phyloP scores from a whole-genome alignment of 1,284 basidiomycete species.

The Rhizoctonia solani region DNA sequence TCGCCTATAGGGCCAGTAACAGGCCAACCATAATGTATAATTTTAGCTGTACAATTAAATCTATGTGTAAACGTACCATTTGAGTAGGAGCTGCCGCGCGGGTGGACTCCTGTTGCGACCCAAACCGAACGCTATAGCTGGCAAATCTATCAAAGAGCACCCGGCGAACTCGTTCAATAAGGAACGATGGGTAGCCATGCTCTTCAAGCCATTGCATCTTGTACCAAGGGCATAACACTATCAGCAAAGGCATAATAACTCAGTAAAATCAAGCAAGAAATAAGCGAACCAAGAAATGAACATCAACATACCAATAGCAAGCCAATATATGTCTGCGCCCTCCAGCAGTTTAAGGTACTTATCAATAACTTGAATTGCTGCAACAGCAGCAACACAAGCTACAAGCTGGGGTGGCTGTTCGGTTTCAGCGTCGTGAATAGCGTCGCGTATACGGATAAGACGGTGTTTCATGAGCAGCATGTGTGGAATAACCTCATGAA shows the following conservation, averaged over 20 bases:
- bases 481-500: background rate
- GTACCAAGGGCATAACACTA: slow-evolving; percentile 12
- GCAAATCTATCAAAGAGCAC: background rate
- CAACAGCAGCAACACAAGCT: background rate
- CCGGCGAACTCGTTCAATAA: background rate
- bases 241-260: background rate
- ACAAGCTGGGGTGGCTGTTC: background rate
- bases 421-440: background rate
- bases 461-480: background rate
- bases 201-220: background rate
- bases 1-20: background rate
- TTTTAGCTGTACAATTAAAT: background rate
- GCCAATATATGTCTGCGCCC: background rate
- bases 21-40: background rate
- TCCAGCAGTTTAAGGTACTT: background rate
- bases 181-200: background rate
- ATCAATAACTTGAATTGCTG: background rate
- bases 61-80: background rate
- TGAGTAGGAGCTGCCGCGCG: background rate
- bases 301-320: slow-evolving; percentile 4
- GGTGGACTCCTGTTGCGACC: background rate
- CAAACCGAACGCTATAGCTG: background rate
- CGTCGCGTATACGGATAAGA: background rate
- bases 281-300: background rate
- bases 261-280: background rate